Percentiles rank a stretch among this genome's conserved stretches.
Conservation (phyloP, 257 asterid genomes). For the Coffea eugenioides region DNA sequence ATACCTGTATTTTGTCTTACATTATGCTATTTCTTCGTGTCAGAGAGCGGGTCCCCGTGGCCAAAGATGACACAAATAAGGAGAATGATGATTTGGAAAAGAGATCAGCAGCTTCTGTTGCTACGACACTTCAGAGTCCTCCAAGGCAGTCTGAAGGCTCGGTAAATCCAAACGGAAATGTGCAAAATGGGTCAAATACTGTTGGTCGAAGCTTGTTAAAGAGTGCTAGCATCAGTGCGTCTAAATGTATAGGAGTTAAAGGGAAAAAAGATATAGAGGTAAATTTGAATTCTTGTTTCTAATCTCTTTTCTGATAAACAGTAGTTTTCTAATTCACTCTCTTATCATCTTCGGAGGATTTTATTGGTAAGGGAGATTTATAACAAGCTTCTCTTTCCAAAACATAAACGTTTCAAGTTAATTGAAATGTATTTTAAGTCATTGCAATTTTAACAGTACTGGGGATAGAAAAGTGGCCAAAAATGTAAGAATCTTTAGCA, state of each 20-base stretch:
- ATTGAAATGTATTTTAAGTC: not conserved
- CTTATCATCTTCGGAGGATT: not conserved
- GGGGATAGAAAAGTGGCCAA: not conserved
- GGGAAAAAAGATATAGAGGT: constrained; percentile 58
- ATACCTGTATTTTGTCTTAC: not conserved
- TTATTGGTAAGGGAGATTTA: not conserved
- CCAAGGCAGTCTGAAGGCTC: constrained; percentile 47
- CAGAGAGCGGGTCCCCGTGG: constrained; percentile 88
- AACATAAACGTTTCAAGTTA: not conserved
- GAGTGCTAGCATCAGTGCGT: constrained; percentile 92
- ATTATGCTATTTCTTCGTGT: constrained; percentile 1
- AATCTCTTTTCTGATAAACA: not conserved
- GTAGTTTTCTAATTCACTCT: not conserved
- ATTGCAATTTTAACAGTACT: not conserved
- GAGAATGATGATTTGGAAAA: constrained; percentile 52
- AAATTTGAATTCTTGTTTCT: constrained; percentile 13
- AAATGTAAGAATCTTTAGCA: not conserved
- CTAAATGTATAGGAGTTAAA: constrained; percentile 75
- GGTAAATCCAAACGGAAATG: constrained; percentile 27
- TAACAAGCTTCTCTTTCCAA: not conserved
- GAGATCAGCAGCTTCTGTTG: constrained; percentile 66
- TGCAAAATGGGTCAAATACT: constrained; percentile 40
- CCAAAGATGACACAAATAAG: constrained; percentile 52
- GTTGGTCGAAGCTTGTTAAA: constrained; percentile 88
- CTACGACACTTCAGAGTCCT: constrained; percentile 59